A percentile compares a stretch with the other conserved stretches of the same genome.
Conservation (phyloP, 257 asterid species). For the Solanum microdontum region DNA sequence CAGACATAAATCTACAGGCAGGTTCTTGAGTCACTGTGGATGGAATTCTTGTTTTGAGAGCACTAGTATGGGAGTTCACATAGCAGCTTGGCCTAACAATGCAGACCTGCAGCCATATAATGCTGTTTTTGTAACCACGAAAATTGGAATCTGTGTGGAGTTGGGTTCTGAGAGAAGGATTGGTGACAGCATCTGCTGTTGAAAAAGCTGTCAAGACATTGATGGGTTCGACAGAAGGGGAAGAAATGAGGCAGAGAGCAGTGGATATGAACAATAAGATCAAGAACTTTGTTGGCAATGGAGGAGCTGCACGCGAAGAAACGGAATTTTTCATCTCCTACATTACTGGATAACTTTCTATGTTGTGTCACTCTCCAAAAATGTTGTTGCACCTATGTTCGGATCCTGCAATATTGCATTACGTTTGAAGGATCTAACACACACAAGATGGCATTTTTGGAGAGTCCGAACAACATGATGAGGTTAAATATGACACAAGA, state of each 20-base stretch:
- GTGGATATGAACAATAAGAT: neutral
- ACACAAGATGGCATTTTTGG: neutral
- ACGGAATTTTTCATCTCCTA: neutral
- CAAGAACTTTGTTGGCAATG: neutral
- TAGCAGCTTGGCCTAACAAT: neutral
- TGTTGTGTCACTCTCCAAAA: neutral
- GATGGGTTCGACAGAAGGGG: neutral
- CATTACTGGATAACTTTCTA: neutral
- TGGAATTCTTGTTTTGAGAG: neutral
- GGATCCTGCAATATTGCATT: neutral
- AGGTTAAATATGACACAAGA: neutral
- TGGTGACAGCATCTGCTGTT: neutral
- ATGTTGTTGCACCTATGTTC: neutral
- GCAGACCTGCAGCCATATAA: neutral
- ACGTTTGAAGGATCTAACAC: neutral
- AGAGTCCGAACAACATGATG: neutral
- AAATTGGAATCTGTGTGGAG: neutral
- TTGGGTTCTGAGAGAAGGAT: neutral
- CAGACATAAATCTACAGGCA: neutral
- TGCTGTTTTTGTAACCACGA: neutral
- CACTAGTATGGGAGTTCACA: neutral
- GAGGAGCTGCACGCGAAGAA: neutral
- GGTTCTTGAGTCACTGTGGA: neutral
- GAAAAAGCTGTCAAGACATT: neutral
- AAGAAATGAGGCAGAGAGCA: neutral